Evolutionary conservation across 1,284 basidiomycete species (phyloP).

Genomic region (Ustilago lituana): DNA sequence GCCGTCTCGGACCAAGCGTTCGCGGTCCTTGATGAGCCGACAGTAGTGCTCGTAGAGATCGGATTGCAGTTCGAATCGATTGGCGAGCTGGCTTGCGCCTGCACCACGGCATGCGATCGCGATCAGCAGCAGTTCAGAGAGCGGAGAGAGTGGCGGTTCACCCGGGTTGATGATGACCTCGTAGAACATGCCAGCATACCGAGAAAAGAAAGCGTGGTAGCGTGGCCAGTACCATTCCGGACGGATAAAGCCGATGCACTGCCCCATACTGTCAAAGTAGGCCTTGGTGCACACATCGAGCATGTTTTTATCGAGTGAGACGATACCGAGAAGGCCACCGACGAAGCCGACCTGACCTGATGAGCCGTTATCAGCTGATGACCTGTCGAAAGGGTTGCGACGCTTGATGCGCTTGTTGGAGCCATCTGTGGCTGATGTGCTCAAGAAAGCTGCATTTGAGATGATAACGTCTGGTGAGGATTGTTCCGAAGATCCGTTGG

Average conservation of each 20-base stretch:
- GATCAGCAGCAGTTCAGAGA: conserved; percentile 35
- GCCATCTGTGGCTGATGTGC: background rate
- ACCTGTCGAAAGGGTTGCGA: conserved; percentile 25
- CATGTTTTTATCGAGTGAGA: conserved; percentile 31
- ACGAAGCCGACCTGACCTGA: conserved; percentile 29
- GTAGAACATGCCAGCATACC: conserved; percentile 14
- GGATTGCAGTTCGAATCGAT: conserved; percentile 33
- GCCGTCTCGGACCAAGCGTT: conserved; percentile 24
- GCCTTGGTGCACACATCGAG: conserved; percentile 29
- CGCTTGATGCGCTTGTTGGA: background rate
- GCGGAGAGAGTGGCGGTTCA: conserved; percentile 28
- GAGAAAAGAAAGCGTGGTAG: conserved; percentile 30
- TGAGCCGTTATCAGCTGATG: background rate
- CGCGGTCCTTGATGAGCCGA: conserved; percentile 34
- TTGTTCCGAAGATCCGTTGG: conserved; percentile 1
- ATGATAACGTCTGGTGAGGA: conserved; percentile 15
- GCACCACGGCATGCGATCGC: conserved; percentile 30
- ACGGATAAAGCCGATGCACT: conserved; percentile 37
- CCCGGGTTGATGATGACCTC: background rate
- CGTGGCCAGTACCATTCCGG: conserved; percentile 42
- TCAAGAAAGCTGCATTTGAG: conserved; percentile 14
- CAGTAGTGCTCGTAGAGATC: conserved; percentile 27
- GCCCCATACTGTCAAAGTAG: conserved; percentile 28
- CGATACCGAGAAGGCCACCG: conserved; percentile 33
- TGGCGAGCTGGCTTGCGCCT: conserved; percentile 19